Conservation (phyloP, 1,284 basidiomycete species). For the Trametes versicolor region DNA sequence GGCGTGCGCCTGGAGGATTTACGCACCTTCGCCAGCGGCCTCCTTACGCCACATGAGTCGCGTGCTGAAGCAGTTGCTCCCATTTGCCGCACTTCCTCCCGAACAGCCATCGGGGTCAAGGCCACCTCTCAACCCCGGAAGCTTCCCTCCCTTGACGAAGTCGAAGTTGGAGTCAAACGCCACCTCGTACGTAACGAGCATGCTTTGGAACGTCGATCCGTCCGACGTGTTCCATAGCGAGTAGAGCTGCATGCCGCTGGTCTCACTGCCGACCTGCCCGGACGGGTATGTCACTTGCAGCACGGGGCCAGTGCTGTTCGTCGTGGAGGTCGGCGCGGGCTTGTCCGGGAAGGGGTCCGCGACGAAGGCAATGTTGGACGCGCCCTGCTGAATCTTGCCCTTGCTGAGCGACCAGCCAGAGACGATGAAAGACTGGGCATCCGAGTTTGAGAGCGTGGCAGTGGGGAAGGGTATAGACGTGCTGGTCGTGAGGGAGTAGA, state of each 20-base stretch:
- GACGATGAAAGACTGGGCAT: slow-evolving; percentile 63
- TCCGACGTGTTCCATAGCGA: slow-evolving; percentile 70
- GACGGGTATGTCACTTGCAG: slow-evolving; percentile 71
- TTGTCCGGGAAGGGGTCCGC: slow-evolving; percentile 68
- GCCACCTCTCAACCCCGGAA: slow-evolving; percentile 58
- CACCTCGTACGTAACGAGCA: slow-evolving; percentile 77
- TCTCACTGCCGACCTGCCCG: slow-evolving; percentile 66
- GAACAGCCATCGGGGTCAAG: slow-evolving; percentile 50
- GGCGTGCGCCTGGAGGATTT: not conserved
- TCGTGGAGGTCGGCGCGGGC: slow-evolving; percentile 43
- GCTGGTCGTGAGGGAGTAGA: slow-evolving; percentile 67
- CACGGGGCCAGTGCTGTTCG: slow-evolving; percentile 58
- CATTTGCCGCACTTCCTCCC: slow-evolving; percentile 52
- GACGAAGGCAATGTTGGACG: slow-evolving; percentile 67
- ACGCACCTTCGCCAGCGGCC: slow-evolving; percentile 54
- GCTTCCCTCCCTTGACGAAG: slow-evolving; percentile 60
- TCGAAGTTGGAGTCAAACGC: slow-evolving; percentile 67
- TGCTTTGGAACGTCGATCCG: slow-evolving; percentile 63
- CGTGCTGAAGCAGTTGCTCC: slow-evolving; percentile 56
- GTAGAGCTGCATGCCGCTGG: slow-evolving; percentile 73
- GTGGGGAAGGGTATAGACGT: slow-evolving; percentile 75
- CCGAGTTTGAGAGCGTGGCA: slow-evolving; percentile 59
- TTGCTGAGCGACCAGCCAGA: slow-evolving; percentile 69
- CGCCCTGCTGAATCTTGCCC: slow-evolving; percentile 67
- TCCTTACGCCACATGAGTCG: slow-evolving; percentile 56